Conservation (phyloP, 164 flowering plant genomes). For the Piper betle region DNA sequence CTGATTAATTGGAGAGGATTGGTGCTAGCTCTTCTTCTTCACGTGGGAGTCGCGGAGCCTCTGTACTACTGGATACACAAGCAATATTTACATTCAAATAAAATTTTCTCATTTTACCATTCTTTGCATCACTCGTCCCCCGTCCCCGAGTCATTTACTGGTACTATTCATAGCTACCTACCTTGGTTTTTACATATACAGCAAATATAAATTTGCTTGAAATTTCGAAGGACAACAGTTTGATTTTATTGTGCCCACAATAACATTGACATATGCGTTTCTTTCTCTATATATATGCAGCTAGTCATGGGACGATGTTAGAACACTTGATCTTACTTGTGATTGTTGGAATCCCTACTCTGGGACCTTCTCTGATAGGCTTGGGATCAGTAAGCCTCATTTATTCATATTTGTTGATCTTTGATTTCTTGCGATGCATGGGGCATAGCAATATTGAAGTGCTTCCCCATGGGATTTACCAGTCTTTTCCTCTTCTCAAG, state of each 20-base stretch:
- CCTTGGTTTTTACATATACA: background rate
- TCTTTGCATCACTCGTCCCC: conserved; percentile 65
- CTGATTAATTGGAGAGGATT: conserved; percentile 44
- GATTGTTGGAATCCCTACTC: conserved; percentile 43
- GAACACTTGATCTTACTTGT: conserved; percentile 49
- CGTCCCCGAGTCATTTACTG: conserved; percentile 51
- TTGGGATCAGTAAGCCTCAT: conserved; percentile 42
- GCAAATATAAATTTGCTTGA: background rate
- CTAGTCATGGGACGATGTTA: conserved; percentile 53
- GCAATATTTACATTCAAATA: conserved; percentile 23
- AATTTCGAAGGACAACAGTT: background rate
- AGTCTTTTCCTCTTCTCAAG: conserved; percentile 44
- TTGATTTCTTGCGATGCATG: conserved; percentile 70
- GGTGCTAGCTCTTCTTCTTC: conserved; percentile 33
- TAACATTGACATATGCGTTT: too few relatives aligned
- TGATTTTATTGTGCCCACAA: too few relatives aligned
- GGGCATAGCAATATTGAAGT: conserved; percentile 73
- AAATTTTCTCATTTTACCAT: conserved; percentile 49
- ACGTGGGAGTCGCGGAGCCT: conserved; percentile 71
- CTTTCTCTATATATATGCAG: conserved; percentile 27
- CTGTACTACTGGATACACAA: conserved; percentile 59
- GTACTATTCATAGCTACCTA: conserved; percentile 20
- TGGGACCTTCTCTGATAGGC: conserved; percentile 43
- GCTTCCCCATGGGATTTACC: conserved; percentile 39
- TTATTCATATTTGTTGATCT: conserved; percentile 38